Evolutionary conservation across 192 early-diverging fungal species (phyloP).

Genomic region (Haplosporangium gracile): DNA sequence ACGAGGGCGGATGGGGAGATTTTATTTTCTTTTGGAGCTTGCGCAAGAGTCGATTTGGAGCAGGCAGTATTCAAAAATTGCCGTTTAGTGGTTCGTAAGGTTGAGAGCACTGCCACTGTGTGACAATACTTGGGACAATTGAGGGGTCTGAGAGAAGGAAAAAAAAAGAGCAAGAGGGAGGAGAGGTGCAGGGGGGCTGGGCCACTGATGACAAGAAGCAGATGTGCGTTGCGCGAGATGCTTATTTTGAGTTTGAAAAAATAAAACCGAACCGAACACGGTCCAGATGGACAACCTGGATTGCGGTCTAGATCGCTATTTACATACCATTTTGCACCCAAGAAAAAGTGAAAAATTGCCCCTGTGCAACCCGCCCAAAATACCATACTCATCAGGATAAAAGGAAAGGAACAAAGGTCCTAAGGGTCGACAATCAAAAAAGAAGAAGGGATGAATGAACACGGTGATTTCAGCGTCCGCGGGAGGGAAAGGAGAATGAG

Average conservation of each 20-base stretch:
- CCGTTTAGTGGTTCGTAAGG: not conserved
- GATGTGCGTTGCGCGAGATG: not conserved
- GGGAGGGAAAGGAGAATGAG: not conserved
- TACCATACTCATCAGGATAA: too few species aligned
- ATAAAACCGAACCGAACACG: not conserved
- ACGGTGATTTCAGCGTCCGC: not conserved
- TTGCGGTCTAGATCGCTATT: not conserved
- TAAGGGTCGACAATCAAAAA: not conserved
- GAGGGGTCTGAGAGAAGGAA: not conserved
- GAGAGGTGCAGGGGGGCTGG: not conserved
- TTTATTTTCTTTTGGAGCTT: not conserved
- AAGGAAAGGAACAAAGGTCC: not conserved
- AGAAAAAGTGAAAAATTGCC: not conserved
- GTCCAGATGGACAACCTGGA: not conserved
- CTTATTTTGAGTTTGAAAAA: not conserved
- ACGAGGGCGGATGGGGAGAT: not conserved
- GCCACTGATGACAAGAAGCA: not conserved
- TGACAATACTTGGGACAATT: not conserved
- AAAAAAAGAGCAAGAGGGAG: not conserved
- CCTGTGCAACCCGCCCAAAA: not conserved
- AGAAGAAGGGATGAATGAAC: not conserved
- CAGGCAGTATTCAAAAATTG: not conserved
- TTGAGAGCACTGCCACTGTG: slow-evolving; percentile 8
- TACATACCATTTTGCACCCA: not conserved
- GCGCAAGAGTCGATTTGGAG: slow-evolving; percentile 7